phyloP scores from a whole-genome alignment of 2,329 filamentous ascomycete species.

The Onygena corvina region DNA sequence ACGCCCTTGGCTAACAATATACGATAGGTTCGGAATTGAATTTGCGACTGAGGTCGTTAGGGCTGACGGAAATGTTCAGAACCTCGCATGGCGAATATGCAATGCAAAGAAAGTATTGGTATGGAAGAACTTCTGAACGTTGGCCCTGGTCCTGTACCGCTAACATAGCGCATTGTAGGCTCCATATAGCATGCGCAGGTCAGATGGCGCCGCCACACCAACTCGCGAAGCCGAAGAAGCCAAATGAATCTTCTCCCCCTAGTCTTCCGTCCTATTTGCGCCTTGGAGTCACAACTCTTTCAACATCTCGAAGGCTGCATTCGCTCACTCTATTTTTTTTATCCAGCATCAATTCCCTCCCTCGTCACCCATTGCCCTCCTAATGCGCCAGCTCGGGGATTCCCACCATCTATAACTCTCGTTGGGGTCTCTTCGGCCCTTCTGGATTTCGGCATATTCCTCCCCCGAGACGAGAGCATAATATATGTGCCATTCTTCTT shows the following conservation, averaged over 20 bases:
- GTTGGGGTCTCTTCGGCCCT: no score
- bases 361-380: no score
- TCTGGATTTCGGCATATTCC: no score
- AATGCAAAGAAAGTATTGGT: conserved; percentile 93
- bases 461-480: no score
- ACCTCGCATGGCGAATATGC: conserved; percentile 86
- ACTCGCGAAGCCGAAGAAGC: conserved; percentile 18
- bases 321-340: no score
- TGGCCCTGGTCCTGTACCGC: conserved; percentile 4
- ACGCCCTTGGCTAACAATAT: background rate
- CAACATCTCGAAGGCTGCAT: no score
- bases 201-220: conserved; percentile 52
- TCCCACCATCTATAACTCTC: no score
- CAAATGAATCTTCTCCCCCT: background rate
- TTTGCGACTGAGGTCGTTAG: conserved; percentile 86
- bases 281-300: background rate
- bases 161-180: conserved; percentile 38
- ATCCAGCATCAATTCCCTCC: no score
- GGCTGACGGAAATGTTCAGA: conserved; percentile 79
- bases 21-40: conserved; percentile 69
- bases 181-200: conserved; percentile 59
- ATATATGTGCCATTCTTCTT: no score
- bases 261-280: background rate
- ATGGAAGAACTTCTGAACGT: conserved; percentile 30
- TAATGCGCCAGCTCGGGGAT: no score